These are phyloP conservation scores for Mucor lusitanicus DNA, from an alignment of 371 early-diverging fungal genomes.

Conservation along the genomic window DNA sequence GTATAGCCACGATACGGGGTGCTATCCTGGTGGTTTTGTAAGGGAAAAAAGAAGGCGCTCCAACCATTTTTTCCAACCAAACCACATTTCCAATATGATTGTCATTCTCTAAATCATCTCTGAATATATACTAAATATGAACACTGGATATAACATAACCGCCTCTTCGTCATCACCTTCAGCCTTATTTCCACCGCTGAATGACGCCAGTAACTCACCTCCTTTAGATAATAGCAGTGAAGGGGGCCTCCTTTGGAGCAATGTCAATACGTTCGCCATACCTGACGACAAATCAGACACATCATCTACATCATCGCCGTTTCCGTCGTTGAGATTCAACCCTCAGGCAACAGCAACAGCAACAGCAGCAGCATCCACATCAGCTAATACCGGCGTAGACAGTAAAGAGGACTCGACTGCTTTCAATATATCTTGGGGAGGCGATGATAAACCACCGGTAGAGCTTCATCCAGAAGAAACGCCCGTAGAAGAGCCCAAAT, in stretches of 20 bases:
- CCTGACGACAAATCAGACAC: conserved; percentile 10
- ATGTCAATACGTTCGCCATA: conserved; percentile 18
- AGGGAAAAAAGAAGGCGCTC: background rate
- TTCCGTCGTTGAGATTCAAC: background rate
- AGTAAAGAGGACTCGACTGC: conserved; percentile 20
- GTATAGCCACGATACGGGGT: background rate
- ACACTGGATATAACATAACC: background rate
- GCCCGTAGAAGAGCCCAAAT: conserved; percentile 12
- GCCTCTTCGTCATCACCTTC: background rate
- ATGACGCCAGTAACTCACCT: background rate
- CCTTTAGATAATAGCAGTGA: background rate
- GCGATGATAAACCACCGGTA: conserved; percentile 44
- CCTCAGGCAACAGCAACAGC: background rate
- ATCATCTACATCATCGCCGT: background rate
- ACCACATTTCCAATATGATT: background rate
- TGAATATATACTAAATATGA: background rate
- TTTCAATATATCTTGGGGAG: conserved; percentile 56
- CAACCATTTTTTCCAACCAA: background rate
- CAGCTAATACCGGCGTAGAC: background rate
- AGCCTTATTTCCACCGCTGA: conserved; percentile 9
- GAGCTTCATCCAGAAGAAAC: conserved; percentile 31
- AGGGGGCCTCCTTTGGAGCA: conserved; percentile 14
- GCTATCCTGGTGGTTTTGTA: background rate
- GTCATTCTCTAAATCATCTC: background rate
- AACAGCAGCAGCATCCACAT: background rate